phyloP scores from a whole-genome alignment of 176 grass and related monocot species.

The Aegilops speltoides region DNA sequence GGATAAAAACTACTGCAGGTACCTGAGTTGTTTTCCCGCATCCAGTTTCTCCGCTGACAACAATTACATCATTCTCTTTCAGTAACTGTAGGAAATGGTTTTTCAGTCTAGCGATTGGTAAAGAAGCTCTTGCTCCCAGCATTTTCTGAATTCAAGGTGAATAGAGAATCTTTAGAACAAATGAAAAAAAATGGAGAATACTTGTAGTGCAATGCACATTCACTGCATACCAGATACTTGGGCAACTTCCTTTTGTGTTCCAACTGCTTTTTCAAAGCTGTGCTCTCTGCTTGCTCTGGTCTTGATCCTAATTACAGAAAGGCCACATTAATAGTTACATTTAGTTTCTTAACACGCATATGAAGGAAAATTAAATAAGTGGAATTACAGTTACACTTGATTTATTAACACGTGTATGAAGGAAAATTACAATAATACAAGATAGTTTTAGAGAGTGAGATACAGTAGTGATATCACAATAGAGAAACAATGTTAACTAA shows the following conservation, averaged over 20 bases:
- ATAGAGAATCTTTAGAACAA: slow-evolving; percentile 16
- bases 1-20: slow-evolving; percentile 22
- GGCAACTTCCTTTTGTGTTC: slow-evolving; percentile 69
- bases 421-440: slow-evolving; percentile 4
- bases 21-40: slow-evolving; percentile 99
- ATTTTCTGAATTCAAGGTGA: slow-evolving; percentile 78
- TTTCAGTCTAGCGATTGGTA: slow-evolving; percentile 81
- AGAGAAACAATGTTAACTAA: neutral
- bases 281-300: slow-evolving; percentile 54
- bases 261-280: slow-evolving; percentile 64
- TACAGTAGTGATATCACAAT: neutral
- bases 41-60: slow-evolving; percentile 96
- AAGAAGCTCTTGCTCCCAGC: slow-evolving; percentile 79
- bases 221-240: slow-evolving; percentile 66
- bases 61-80: slow-evolving; percentile 80
- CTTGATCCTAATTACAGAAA: slow-evolving; percentile 35
- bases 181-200: neutral
- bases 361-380: slow-evolving; percentile 13
- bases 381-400: neutral
- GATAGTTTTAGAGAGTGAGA: neutral
- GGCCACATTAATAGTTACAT: slow-evolving; percentile 10
- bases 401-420: slow-evolving; percentile 27
- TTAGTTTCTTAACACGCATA: slow-evolving; percentile 25
- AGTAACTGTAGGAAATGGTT: slow-evolving; percentile 69
- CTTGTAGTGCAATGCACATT: neutral